A percentile compares a stretch with the other conserved stretches of the same genome.
Evolutionary conservation across 2,329 filamentous ascomycete species (phyloP).

Genomic region (Mycosphaerelloides madeirae): DNA sequence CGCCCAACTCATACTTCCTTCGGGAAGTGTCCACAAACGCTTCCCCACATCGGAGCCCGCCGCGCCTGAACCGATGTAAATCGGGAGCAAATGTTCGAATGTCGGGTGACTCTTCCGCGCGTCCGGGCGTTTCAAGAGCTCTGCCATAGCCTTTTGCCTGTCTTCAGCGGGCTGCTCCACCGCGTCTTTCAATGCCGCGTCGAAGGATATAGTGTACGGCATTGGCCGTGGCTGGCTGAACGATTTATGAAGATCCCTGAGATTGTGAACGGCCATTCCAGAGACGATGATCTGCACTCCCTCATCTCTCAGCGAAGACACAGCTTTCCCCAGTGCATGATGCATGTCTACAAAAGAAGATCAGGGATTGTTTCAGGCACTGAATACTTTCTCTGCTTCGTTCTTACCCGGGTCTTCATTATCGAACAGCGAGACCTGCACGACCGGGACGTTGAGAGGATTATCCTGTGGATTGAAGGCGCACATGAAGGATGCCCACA

Average conservation of each 20-base stretch:
- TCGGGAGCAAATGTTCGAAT: constrained; percentile 49
- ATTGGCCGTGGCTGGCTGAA: constrained; percentile 21
- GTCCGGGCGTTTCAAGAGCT: constrained; percentile 40
- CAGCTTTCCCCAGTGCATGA: constrained; percentile 62
- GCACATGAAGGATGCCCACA: constrained; percentile 68
- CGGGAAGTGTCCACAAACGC: constrained; percentile 32
- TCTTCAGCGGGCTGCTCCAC: constrained; percentile 28
- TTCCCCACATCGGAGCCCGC: constrained; percentile 30
- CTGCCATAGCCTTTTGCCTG: constrained; percentile 33
- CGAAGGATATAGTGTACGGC: constrained; percentile 35
- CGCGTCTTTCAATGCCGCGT: constrained; percentile 32
- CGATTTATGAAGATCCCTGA: constrained; percentile 29
- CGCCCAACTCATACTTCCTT: constrained; percentile 35
- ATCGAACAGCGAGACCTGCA: constrained; percentile 67
- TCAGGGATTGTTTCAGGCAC: no score
- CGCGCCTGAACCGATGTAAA: constrained; percentile 46
- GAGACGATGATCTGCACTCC: constrained; percentile 65
- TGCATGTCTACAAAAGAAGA: no score
- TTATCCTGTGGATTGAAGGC: constrained; percentile 37
- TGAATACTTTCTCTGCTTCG: no score
- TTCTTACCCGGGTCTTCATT: constrained; percentile 61
- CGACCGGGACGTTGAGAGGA: constrained; percentile 52
- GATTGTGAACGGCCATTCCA: constrained; percentile 61
- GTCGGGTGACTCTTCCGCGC: constrained; percentile 59
- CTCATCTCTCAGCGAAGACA: constrained; percentile 62